phyloP scores from a whole-genome alignment of 2,329 filamentous ascomycete species.

The Thielaviopsis punctulata region DNA sequence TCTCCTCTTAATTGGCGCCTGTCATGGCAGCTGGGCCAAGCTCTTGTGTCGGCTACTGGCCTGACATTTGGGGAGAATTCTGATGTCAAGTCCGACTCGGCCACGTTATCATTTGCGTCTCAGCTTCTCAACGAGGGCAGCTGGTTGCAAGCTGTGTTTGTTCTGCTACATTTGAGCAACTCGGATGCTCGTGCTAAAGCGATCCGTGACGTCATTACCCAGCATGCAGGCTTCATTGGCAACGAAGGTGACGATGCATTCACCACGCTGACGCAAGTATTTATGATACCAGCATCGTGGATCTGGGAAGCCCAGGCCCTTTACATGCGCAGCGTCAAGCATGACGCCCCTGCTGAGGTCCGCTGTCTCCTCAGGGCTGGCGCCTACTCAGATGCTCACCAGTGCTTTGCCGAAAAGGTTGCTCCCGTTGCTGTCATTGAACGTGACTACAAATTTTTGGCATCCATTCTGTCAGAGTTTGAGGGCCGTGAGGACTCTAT shows the following conservation, averaged over 20 bases:
- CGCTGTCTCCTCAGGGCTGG: slow-evolving; percentile 63
- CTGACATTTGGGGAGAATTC: slow-evolving; percentile 36
- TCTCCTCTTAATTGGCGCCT: slow-evolving; percentile 60
- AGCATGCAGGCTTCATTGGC: slow-evolving; percentile 51
- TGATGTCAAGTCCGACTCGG: slow-evolving; percentile 44
- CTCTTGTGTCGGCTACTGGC: slow-evolving; percentile 35
- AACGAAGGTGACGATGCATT: slow-evolving; percentile 36
- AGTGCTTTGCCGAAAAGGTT: slow-evolving; percentile 62
- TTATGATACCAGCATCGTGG: slow-evolving; percentile 60
- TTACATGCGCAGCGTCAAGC: slow-evolving; percentile 56
- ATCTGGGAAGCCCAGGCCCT: slow-evolving; percentile 77
- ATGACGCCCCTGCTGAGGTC: slow-evolving; percentile 54
- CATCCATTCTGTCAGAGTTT: slow-evolving; percentile 56
- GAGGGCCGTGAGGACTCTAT: slow-evolving; percentile 43
- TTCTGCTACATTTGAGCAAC: slow-evolving; percentile 58
- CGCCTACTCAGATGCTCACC: slow-evolving; percentile 66
- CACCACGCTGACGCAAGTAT: slow-evolving; percentile 40
- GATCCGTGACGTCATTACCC: slow-evolving; percentile 56
- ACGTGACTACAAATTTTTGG: slow-evolving; percentile 56
- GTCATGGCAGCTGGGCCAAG: slow-evolving; percentile 69
- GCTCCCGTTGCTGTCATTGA: slow-evolving; percentile 71
- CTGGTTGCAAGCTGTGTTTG: slow-evolving; percentile 57
- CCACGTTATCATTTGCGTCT: slow-evolving; percentile 47
- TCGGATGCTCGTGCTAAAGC: slow-evolving; percentile 43
- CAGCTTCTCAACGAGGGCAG: slow-evolving; percentile 46